Evolutionary conservation across 257 asterid genomes (phyloP).

Genomic region (Datura wrightii): DNA sequence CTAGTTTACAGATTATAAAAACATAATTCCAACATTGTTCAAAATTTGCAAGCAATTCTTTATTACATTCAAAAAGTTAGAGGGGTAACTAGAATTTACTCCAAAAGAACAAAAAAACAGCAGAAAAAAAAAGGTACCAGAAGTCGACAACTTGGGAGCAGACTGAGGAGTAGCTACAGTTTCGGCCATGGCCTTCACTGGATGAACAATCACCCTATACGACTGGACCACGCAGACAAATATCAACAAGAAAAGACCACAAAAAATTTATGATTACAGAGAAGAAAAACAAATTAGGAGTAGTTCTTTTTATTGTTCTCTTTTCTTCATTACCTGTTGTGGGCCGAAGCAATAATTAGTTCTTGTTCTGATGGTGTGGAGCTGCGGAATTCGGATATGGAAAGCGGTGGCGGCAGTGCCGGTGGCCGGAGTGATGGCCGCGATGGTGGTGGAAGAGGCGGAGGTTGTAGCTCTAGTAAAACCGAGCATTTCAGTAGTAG

Average conservation of each 20-base stretch:
- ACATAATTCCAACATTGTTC: neutral
- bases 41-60: neutral
- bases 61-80: neutral
- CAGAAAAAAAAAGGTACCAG: slow-evolving; percentile 40
- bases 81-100: neutral
- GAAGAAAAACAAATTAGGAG: neutral
- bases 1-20: neutral
- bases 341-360: slow-evolving; percentile 12
- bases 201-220: slow-evolving; percentile 42
- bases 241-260: neutral
- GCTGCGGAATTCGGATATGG: neutral
- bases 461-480: too few species aligned
- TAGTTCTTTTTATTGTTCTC: neutral
- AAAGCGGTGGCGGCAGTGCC: slow-evolving; percentile 26
- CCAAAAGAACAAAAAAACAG: neutral
- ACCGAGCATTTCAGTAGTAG: too few species aligned
- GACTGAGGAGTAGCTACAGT: slow-evolving; percentile 50
- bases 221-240: slow-evolving; percentile 39
- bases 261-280: neutral
- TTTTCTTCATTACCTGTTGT: slow-evolving; percentile 30
- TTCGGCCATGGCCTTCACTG: slow-evolving; percentile 81
- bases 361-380: neutral
- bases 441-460: neutral
- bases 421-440: slow-evolving; percentile 25
- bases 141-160: slow-evolving; percentile 44